Evolutionary conservation across 2,329 filamentous ascomycete species (phyloP), one percentile per base, ranked within the genome.

Genomic region (Claviceps monticola): DNA sequence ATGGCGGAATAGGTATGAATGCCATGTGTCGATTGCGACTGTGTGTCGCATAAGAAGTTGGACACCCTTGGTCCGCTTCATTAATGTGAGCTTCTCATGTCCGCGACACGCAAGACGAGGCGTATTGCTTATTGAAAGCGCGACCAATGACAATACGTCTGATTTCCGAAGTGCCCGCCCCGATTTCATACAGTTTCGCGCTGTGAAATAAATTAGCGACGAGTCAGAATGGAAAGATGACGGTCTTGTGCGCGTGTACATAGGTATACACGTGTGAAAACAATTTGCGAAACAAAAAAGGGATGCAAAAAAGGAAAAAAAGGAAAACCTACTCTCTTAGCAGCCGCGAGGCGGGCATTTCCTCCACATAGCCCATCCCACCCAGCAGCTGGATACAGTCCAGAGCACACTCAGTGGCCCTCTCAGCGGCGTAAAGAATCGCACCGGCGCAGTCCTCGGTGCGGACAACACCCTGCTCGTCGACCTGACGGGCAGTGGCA

Each of bases 401-500:
- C 34, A 95, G 76, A 0, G 88, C 79, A 54, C 83, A 87, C 69
- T 96, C 88, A 0, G 87, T 94, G 11, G 90, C 91, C 37, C 89
- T 72, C 72, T 97, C 91, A 0, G 89, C 90, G 1, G 91, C 89
- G 68, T 95, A 96, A 57, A 97, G 70, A 56, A 97, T 97, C 2
- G 89, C 87, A 39, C 90, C 91, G 0, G 93, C 91, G 66, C 93
- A 97, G 70, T 98, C 91, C 66, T 95, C 86, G 0, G 90, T 96
- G 53, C 78, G 76, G 59, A 95, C 83, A 1, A 74, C 55, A 11
- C 82, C 83, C 13, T 79, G 71, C 65, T 91, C 86, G 60, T 96
- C 91, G 19, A 96, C 84, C 2, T 78, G 76, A 46, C 78, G 76
- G 3, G 93, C 93, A 0, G 90, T 90, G 39, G 76, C 72, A 63